Evolutionary conservation across 176 grass and related monocot genomes (phyloP), one percentile per base, ranked within the genome.

Genomic region (bread wheat (Triticum aestivum)): DNA sequence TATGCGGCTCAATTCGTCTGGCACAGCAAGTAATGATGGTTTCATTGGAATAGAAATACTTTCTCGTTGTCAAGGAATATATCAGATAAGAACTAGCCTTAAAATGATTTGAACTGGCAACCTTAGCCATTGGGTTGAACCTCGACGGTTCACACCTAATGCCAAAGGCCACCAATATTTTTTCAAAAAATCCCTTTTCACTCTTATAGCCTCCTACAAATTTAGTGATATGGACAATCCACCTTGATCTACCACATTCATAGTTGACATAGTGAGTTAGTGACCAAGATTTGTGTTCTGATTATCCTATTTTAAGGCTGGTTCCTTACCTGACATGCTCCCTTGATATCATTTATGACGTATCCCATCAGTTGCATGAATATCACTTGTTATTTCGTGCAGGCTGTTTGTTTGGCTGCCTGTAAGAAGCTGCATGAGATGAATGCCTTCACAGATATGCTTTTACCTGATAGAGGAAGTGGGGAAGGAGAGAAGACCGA

Each of bases 381-480:
- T 45, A 89, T 30, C 24, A 35, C 9, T 17, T 81, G 21, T 33
- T 90, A 17, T 86, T 59, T 84, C 44, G 20, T 83, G 78, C 76
- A 98, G 97, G 94, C 94, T 92, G 94, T 99, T 88, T 99, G 92
- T 88, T 96, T 99, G 78, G 92, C 94, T 89, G 97, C 93, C 32
- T 99, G 97, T 86, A 99, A 96, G 90, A 99, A 99, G 85, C 85
- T 99, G 69, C 97, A 99, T 92, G 97, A 99, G 89, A 99, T 94
- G 97, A 94, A 89, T 63, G 97, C 97, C 24, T 99, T 99, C 77
- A 99, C 94, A 76, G 97, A 99, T 86, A 99, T 91, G 94, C 92
- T 99, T 82, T 92, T 99, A 82, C 97, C 97, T 81, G 97, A 99
- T 81, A 96, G 92, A 84, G 94, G 97, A 91, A 95, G 90, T 45